phyloP scores from a whole-genome alignment of 2,329 filamentous ascomycete genomes.

The Colletotrichum navitas region DNA sequence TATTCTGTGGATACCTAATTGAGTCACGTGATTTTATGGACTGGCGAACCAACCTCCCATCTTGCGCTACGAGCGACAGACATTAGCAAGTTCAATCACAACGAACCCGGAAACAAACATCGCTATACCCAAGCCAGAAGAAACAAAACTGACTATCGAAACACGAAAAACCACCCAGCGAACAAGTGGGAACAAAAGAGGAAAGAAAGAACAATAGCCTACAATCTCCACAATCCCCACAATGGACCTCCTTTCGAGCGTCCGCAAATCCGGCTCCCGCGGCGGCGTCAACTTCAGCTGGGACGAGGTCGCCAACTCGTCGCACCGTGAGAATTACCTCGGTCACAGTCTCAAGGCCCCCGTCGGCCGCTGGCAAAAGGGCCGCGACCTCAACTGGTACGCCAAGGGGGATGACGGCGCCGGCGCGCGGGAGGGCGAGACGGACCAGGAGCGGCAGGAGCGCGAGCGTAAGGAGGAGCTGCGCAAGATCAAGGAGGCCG shows the following conservation, averaged over 20 bases:
- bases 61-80: neutral
- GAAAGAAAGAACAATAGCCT: neutral
- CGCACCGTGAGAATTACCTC: slow-evolving; percentile 89
- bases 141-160: neutral
- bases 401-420: slow-evolving; percentile 64
- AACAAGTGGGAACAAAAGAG: neutral
- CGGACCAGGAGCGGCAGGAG: slow-evolving; percentile 68
- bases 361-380: slow-evolving; percentile 91
- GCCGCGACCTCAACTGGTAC: slow-evolving; percentile 75
- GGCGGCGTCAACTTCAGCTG: slow-evolving; percentile 97
- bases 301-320: slow-evolving; percentile 90
- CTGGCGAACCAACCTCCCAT: neutral
- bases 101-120: neutral
- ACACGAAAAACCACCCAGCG: neutral
- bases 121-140: neutral
- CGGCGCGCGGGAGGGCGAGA: slow-evolving; percentile 64
- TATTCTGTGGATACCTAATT: neutral
- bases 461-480: slow-evolving; percentile 82
- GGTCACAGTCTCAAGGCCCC: slow-evolving; percentile 93
- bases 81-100: neutral
- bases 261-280: slow-evolving; percentile 90
- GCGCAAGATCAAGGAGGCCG: slow-evolving; percentile 86
- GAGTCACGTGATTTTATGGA: neutral
- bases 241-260: slow-evolving; percentile 94
- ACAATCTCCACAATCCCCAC: slow-evolving; percentile 21